Percentiles rank a stretch among this genome's conserved stretches.
phyloP scores from a whole-genome alignment of 106 monocot species.

The Dioscorea dumetorum region DNA sequence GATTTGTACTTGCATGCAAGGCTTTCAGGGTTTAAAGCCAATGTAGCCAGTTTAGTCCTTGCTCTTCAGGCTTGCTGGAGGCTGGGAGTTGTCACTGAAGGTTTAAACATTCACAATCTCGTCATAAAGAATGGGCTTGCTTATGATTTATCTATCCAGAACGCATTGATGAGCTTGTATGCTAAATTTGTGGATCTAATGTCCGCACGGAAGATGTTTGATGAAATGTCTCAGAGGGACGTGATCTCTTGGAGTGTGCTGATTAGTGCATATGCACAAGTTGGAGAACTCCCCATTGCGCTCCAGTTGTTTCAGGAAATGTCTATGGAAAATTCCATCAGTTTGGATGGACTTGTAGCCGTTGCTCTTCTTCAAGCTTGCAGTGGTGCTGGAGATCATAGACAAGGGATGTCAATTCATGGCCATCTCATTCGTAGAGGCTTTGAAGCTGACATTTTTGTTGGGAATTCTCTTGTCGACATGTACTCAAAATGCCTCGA shows the following conservation, averaged over 20 bases:
- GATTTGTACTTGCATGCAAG: conserved; percentile 31
- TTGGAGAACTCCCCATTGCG: conserved; percentile 8
- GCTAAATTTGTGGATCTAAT: conserved; percentile 23
- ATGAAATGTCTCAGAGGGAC: conserved; percentile 61
- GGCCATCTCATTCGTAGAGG: conserved; percentile 37
- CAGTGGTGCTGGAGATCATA: conserved; percentile 12
- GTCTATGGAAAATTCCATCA: conserved; percentile 3
- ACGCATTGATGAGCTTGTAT: conserved; percentile 56
- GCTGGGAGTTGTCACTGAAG: conserved; percentile 23
- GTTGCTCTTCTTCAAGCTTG: conserved; percentile 71
- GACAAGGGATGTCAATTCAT: conserved; percentile 43
- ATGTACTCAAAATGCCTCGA: conserved; percentile 68
- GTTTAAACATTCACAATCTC: conserved; percentile 39
- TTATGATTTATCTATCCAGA: conserved; percentile 27
- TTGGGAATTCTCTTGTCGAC: conserved; percentile 67
- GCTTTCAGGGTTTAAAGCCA: conserved; percentile 36
- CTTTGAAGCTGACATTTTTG: conserved; percentile 52
- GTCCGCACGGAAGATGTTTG: conserved; percentile 52
- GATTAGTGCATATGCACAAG: conserved; percentile 40
- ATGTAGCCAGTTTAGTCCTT: conserved; percentile 60
- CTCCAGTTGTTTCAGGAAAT: conserved; percentile 44
- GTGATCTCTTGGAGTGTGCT: conserved; percentile 67
- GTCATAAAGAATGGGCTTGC: conserved; percentile 36
- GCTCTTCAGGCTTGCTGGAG: conserved; percentile 66
- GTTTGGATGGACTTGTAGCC: conserved; percentile 43